phyloP scores from a whole-genome alignment of 2,329 filamentous ascomycete genomes.

The Ilyonectria destructans region DNA sequence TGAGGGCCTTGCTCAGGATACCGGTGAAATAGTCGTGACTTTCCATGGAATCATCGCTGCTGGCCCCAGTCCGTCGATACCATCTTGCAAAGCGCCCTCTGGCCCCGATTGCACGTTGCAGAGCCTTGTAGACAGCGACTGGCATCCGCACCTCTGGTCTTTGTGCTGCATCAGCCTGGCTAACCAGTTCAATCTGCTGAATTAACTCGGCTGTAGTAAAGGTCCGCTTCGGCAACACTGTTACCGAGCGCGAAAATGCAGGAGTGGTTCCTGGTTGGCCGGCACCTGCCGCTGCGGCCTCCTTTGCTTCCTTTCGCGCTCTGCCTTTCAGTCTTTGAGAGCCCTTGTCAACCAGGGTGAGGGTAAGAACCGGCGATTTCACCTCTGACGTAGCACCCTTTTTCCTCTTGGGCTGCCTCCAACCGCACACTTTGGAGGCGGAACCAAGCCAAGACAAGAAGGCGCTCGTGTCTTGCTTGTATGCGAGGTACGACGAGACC shows the following conservation, averaged over 20 bases:
- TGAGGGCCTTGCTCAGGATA: background rate
- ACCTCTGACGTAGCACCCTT: background rate
- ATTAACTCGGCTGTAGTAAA: background rate
- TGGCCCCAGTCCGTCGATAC: background rate
- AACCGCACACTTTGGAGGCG: background rate
- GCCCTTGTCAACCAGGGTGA: background rate
- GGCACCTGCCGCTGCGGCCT: background rate
- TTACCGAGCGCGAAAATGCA: background rate
- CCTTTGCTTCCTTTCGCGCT: background rate
- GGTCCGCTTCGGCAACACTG: background rate
- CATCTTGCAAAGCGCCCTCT: background rate
- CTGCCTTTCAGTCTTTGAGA: background rate
- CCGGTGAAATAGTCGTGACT: background rate
- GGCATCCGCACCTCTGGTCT: background rate
- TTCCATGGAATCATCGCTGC: background rate
- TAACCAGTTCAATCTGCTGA: background rate
- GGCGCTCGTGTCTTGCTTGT: background rate
- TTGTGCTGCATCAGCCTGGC: background rate
- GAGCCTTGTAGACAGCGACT: background rate
- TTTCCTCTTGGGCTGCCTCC: background rate
- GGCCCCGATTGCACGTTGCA: background rate
- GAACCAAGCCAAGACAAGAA: background rate
- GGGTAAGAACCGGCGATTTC: background rate
- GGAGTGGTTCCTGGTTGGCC: background rate
- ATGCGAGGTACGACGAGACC: background rate